Conservation (phyloP, 768 basidiomycete genomes). For the Fomitopsis serialis region DNA sequence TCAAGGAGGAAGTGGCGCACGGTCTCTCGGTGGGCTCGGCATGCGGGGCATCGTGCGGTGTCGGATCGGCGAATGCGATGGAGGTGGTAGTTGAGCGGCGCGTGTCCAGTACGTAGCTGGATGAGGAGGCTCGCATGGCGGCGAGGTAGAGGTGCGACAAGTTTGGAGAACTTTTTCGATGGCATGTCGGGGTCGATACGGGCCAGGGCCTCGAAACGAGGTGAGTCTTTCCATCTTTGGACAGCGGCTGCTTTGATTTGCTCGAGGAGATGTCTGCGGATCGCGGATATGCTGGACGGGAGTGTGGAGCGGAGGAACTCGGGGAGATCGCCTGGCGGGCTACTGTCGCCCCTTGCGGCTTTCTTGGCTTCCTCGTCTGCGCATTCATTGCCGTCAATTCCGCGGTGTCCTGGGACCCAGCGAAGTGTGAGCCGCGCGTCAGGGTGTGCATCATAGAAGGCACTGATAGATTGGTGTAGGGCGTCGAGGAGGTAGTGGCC, state of each 20-base stretch:
- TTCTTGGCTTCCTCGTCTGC: constrained; percentile 6
- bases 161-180: not conserved
- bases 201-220: too few relatives aligned
- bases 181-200: constrained; percentile 2
- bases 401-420: constrained; percentile 11
- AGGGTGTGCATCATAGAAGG: not conserved
- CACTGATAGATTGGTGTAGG: not conserved
- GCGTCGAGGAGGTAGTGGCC: constrained; percentile 7
- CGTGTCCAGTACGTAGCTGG: constrained; percentile 29
- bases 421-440: constrained; percentile 1
- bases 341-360: constrained; percentile 1
- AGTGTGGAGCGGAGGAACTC: constrained; percentile 6
- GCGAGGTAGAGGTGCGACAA: not conserved
- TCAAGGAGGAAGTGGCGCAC: constrained; percentile 16
- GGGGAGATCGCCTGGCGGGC: not conserved
- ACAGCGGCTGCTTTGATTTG: not conserved
- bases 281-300: constrained; percentile 3
- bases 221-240: not conserved
- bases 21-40: constrained; percentile 5
- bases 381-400: constrained; percentile 8
- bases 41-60: constrained; percentile 9
- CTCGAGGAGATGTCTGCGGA: not conserved
- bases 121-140: constrained; percentile 14
- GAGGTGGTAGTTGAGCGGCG: constrained; percentile 24
- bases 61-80: constrained; percentile 7